phyloP scores from a whole-genome alignment of 225 moss, liverwort and hornwort genomes.

The Takakia lepidozioides region DNA sequence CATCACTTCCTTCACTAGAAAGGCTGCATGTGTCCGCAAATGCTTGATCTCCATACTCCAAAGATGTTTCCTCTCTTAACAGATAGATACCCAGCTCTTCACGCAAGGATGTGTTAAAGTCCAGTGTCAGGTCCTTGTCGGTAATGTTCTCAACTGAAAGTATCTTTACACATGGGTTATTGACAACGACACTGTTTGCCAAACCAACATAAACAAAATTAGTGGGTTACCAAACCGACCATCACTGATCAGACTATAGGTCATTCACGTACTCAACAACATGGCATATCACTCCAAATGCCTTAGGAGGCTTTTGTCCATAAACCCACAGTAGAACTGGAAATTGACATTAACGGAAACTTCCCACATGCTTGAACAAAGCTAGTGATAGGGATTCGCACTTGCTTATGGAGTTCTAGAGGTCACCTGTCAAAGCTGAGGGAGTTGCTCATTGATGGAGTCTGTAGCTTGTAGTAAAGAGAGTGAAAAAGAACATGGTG shows the following conservation, averaged over 20 bases:
- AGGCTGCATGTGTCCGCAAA: conserved; percentile 64
- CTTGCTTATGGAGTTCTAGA: no score
- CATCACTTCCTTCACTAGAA: conserved; percentile 81
- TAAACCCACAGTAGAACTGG: no score
- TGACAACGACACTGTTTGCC: conserved; percentile 65
- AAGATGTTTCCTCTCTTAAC: conserved; percentile 49
- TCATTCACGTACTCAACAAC: no score
- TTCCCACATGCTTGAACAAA: no score
- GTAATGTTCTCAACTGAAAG: conserved; percentile 69
- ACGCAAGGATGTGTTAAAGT: conserved; percentile 71
- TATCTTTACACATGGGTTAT: conserved; percentile 75
- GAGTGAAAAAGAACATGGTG: conserved; percentile 95
- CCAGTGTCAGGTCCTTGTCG: conserved; percentile 58
- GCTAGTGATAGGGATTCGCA: no score
- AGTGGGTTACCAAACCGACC: no score
- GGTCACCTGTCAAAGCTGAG: conserved; percentile 74
- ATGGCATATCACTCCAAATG: no score
- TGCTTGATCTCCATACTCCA: conserved; percentile 56
- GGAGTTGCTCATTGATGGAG: conserved; percentile 78
- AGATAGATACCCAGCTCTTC: conserved; percentile 77
- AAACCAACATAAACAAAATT: no score
- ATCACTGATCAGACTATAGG: no score
- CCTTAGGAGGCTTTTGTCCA: no score
- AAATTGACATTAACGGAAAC: no score
- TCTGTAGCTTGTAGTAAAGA: conserved; percentile 71